phyloP scores from a whole-genome alignment of 2,329 filamentous ascomycete species.

The Thermothelomyces thermophilus region DNA sequence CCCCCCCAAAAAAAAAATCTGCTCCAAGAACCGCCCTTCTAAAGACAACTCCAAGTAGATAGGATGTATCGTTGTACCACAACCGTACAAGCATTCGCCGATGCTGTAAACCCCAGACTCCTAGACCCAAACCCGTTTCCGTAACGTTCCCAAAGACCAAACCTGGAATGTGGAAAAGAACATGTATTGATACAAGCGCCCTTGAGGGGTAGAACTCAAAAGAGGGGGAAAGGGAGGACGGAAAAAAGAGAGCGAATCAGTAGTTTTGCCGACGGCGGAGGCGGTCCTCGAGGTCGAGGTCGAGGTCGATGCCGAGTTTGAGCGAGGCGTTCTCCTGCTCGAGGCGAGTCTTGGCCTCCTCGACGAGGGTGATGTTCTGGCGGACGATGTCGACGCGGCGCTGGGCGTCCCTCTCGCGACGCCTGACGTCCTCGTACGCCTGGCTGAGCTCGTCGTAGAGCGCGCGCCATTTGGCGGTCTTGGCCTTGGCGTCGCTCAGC shows the following conservation, averaged over 20 bases:
- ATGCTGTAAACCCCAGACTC: too few relatives aligned
- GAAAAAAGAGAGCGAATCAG: not conserved
- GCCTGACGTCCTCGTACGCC: conserved; percentile 18
- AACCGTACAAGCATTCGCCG: too few relatives aligned
- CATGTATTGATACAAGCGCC: too few relatives aligned
- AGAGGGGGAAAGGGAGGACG: not conserved
- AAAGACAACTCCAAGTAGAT: too few relatives aligned
- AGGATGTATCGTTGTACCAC: too few relatives aligned
- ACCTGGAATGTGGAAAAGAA: too few relatives aligned
- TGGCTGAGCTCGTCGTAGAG: conserved; percentile 25
- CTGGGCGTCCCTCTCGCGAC: conserved; percentile 26
- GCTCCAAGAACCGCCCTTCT: too few relatives aligned
- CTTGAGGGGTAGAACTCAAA: not conserved
- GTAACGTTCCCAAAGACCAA: too few relatives aligned
- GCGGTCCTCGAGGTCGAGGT: conserved; percentile 19
- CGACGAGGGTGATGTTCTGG: conserved; percentile 24
- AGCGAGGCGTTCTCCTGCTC: conserved; percentile 28
- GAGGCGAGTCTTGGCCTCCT: conserved; percentile 25
- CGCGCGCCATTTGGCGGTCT: conserved; percentile 26
- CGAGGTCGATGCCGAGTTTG: conserved; percentile 16
- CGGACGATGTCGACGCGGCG: conserved; percentile 20
- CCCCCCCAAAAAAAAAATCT: not conserved
- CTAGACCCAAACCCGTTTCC: too few relatives aligned
- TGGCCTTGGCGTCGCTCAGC: conserved; percentile 30
- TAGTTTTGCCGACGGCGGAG: not conserved